Conservation (phyloP, 1,284 basidiomycete species). For the Polyporus tsugae region DNA sequence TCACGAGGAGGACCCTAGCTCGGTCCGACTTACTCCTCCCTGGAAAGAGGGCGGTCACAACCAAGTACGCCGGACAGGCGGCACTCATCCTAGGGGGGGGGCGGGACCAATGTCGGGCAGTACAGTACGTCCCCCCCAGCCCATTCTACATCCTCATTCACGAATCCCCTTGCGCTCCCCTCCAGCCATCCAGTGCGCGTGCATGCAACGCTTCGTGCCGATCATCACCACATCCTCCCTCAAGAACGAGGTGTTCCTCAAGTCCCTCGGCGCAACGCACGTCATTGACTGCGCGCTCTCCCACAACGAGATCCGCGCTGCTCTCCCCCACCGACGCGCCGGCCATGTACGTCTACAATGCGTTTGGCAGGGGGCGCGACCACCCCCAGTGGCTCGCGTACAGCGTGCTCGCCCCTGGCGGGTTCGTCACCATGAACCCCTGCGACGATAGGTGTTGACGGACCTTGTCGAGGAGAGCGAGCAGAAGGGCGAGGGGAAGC, state of each 20-base stretch:
- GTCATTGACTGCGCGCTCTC: constrained; percentile 32
- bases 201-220: constrained; percentile 54
- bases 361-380: constrained; percentile 24
- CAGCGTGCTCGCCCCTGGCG: constrained; percentile 34
- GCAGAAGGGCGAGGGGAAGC: constrained; percentile 24
- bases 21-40: constrained; percentile 34
- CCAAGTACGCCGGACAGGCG: constrained; percentile 43
- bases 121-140: constrained; percentile 36
- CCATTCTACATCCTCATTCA: background rate
- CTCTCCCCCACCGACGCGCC: constrained; percentile 1
- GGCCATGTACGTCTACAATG: constrained; percentile 36
- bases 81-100: constrained; percentile 47
- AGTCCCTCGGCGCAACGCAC: constrained; percentile 38
- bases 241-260: constrained; percentile 52
- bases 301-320: background rate
- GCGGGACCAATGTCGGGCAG: constrained; percentile 46
- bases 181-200: constrained; percentile 52
- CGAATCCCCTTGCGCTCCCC: background rate
- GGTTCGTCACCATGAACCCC: constrained; percentile 16
- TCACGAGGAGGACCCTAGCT: constrained; percentile 9
- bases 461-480: constrained; percentile 5
- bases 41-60: constrained; percentile 34
- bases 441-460: background rate
- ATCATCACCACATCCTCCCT: constrained; percentile 57
- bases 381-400: constrained; percentile 35